Percentiles rank a stretch among this genome's conserved stretches.
Conservation (phyloP, 345 rosid species). For the Hibiscus tridactylites region DNA sequence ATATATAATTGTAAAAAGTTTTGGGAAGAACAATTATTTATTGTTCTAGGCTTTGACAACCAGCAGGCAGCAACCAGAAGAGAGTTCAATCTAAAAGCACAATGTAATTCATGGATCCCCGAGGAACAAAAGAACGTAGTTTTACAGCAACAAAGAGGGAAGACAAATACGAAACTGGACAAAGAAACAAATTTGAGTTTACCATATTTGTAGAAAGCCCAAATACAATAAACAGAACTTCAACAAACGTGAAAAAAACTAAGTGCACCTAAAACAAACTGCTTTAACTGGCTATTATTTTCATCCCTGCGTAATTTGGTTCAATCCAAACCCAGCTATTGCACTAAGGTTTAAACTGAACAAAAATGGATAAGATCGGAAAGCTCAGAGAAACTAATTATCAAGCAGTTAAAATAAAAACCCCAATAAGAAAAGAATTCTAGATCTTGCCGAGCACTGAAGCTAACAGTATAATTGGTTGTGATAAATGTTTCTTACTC, state of each 20-base stretch:
- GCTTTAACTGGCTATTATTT: not conserved
- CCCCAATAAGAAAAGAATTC: not conserved
- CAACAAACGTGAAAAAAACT: not conserved
- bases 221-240: not conserved
- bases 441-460: not conserved
- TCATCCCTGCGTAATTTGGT: not conserved
- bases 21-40: not conserved
- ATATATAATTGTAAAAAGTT: too few relatives aligned
- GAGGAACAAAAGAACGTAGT: not conserved
- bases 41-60: not conserved
- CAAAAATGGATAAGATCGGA: not conserved
- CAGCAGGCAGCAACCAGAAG: not conserved
- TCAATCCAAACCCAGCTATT: not conserved
- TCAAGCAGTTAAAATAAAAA: not conserved
- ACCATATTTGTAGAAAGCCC: not conserved
- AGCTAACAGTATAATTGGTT: not conserved
- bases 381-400: not conserved
- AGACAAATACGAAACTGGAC: not conserved
- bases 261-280: not conserved
- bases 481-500: not conserved
- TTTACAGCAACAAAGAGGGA: not conserved
- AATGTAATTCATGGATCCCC: not conserved
- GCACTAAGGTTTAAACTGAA: not conserved
- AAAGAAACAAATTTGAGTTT: not conserved
- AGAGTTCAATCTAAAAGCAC: not conserved